phyloP scores from a whole-genome alignment of 768 basidiomycete genomes.

The Paxillus rubicundulus region DNA sequence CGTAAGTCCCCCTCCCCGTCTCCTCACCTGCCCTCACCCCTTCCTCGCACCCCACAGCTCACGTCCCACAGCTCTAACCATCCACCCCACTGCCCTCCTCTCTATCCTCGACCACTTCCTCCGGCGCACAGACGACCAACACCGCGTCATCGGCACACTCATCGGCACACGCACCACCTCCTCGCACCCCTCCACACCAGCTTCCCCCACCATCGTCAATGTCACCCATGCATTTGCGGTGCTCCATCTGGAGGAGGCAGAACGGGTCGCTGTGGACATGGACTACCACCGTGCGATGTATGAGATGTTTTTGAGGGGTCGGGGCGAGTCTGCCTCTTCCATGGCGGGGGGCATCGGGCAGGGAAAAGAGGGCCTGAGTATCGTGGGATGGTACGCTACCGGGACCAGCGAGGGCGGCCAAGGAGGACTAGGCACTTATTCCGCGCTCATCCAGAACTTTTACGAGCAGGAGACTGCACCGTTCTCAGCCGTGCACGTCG shows the following conservation, averaged over 20 bases:
- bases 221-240: constrained; percentile 88
- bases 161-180: constrained; percentile 72
- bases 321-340: constrained; percentile 52
- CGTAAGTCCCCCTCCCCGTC: constrained; percentile 27
- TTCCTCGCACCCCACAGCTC: constrained; percentile 42
- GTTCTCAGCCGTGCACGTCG: constrained; percentile 86
- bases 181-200: constrained; percentile 31
- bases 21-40: neutral
- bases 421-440: constrained; percentile 76
- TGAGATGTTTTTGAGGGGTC: constrained; percentile 63
- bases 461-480: constrained; percentile 91
- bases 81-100: constrained; percentile 91
- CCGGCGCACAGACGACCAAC: constrained; percentile 75
- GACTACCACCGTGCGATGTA: constrained; percentile 94
- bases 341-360: constrained; percentile 20
- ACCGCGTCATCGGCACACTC: constrained; percentile 92
- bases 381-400: constrained; percentile 91
- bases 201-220: constrained; percentile 44
- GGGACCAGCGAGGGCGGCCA: constrained; percentile 55
- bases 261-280: constrained; percentile 95
- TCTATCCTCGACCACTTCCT: constrained; percentile 97
- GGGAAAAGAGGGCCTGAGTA: constrained; percentile 67
- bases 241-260: constrained; percentile 86
- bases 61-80: constrained; percentile 68
- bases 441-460: constrained; percentile 96